Base-by-base conservation (phyloP, 345 rosid genomes). In the Erodium maritimum region DNA sequence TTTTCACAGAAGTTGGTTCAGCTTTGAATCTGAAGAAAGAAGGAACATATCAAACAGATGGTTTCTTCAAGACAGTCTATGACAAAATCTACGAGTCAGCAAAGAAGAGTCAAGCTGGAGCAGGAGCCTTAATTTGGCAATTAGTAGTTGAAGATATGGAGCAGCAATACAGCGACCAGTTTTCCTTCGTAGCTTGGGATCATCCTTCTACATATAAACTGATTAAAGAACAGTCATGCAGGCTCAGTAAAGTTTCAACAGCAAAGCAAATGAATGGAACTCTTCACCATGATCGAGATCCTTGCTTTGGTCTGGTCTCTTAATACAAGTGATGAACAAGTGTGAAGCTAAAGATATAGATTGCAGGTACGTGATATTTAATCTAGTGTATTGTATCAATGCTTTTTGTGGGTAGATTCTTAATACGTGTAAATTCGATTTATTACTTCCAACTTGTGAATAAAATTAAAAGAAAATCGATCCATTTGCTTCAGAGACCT, bases 51-150 rank as follows among this genome's bases (percentile, higher is more conserved):
- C 63, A 69, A 19, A 67, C 63, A 54, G 70, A 72, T 25, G 23
- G 42, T 22, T 69, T 76, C 58, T 56, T 72, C 61, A 61, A 70
- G 60, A 64, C 24, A 1, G 65, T 69, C 16, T 72, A 64, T 17
- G 70, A 72, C 55, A 72, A 55, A 58, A 55, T 76, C 21, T 72
- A 72, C 20, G 72, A 69, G 18, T 76, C 77, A 10, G 72, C 77
- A 46, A 66, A 61, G 69, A 64, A 66, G 50, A n/a, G 65, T 23
- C 63, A 53, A 58, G 66, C 80, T 19, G 80, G 76, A 42, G 76
- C 71, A 11, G 80, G 80, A 55, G 69, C 77, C 67, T 63, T 76
- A 45, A 34, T 76, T 22, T 76, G 77, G 80, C 80, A 76, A 62
- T 42, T 76, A 50, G 17, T 72, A 59, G 77, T 64, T 34, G 72